Percentiles rank a stretch among this genome's conserved stretches.
Evolutionary conservation across 2,329 filamentous ascomycete genomes (phyloP).

Genomic region (Colletotrichum gigasporum): DNA sequence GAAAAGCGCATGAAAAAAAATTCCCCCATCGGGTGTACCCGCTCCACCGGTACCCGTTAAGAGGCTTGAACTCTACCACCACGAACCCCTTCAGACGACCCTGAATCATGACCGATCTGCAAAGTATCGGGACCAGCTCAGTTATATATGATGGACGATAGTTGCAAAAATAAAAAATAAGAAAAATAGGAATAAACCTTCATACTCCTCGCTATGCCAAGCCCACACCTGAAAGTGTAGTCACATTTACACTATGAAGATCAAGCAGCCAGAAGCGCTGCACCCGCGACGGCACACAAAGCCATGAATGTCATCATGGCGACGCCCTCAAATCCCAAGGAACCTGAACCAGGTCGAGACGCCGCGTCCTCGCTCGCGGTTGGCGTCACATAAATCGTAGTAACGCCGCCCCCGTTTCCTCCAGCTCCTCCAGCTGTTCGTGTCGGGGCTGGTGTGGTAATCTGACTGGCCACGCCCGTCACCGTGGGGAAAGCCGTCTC

Average conservation of each 20-base stretch:
- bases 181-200: not conserved
- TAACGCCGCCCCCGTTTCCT: not conserved
- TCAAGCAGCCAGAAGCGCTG: not conserved
- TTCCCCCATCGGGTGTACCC: constrained; percentile 23
- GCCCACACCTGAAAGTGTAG: too few species aligned
- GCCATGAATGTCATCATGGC: not conserved
- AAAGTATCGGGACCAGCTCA: too few species aligned
- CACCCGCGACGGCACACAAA: not conserved
- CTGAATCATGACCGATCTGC: not conserved
- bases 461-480: constrained; percentile 48
- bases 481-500: constrained; percentile 51
- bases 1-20: constrained; percentile 28
- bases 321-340: not conserved
- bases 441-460: not conserved
- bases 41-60: constrained; percentile 10
- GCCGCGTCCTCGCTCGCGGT: constrained; percentile 15
- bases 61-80: constrained; percentile 6
- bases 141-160: too few species aligned
- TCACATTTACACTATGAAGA: not conserved
- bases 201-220: not conserved
- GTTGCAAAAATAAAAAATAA: too few species aligned
- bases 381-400: not conserved
- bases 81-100: not conserved
- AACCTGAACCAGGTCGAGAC: not conserved
- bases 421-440: not conserved